Base-by-base conservation (phyloP, 2,329 filamentous ascomycete species). In the Aspergillus aculeatus region DNA sequence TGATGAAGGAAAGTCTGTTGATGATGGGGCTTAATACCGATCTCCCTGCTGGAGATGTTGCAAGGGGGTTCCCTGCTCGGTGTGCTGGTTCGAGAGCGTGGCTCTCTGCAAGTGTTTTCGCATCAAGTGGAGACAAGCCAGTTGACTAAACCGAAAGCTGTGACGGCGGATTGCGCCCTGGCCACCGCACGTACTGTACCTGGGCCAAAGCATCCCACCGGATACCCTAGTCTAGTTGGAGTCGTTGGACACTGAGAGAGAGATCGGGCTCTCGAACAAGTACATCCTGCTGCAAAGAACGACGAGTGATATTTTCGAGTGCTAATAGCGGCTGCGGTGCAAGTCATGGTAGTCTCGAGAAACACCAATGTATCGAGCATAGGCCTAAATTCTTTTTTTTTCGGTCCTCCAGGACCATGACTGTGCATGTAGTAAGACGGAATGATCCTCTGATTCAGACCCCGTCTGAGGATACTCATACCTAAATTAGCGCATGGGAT, bases 41-140 rank as follows among this genome's bases (percentile, higher is more conserved):
- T 50, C 11, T 44, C 47, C 56, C 57, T 60, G 47, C 51, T 54
- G 47, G 44, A 44, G 10, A 38, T 44, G 35, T 60, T 59, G 58
- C 62, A 64, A 59, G 59, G 52, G 60, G 65, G n/a, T 57, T 58
- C 54, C 38, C 50, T 58, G 47, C 38, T 60, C 47, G 59, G 65
- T 71, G 69, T 64, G 71, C 64, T 72, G 69, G 69, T 68, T 29
- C 64, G 49, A 68, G 65, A 69, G 70, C 72, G 68, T 74, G 70
- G 70, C 68, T 23, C 69, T 64, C 69, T 74, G 71, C 70, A 69
- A 65, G 66, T 69, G 64, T 65, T 67, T 64, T 59, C 67, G 66
- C 63, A 65, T 65, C 58, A 41, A 69, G 69, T 72, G 68, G 69
- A 66, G 66, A 68, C 66, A 55, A 44, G 58, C 63, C 58, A 66